Evolutionary conservation across 345 rosid genomes (phyloP).

Genomic region (Lenwebbia sp.): DNA sequence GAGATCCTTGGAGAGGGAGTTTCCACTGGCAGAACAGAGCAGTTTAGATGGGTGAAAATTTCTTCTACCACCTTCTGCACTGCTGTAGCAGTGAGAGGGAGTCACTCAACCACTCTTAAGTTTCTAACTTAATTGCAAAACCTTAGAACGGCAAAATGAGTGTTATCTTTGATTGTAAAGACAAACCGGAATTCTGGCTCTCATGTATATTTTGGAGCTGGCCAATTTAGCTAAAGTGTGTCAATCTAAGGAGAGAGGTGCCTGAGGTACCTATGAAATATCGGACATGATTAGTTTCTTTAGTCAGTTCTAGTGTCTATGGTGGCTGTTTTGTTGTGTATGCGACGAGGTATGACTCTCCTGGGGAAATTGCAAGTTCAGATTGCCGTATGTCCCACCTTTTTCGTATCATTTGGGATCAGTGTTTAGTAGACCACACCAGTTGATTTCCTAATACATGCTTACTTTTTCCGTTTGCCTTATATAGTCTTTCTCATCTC

Average conservation of each 20-base stretch:
- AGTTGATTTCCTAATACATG: not conserved
- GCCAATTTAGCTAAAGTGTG: not conserved
- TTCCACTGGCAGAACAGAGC: not conserved
- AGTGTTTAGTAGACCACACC: not conserved
- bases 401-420: not conserved
- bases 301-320: not conserved
- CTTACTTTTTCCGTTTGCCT: not conserved
- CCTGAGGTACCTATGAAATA: not conserved
- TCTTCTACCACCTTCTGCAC: not conserved
- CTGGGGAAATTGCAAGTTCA: not conserved
- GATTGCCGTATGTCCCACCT: not conserved
- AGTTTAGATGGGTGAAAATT: not conserved
- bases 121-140: not conserved
- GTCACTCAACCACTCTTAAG: not conserved
- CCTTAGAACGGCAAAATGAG: not conserved
- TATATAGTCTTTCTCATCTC: not conserved
- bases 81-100: not conserved
- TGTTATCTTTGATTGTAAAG: not conserved
- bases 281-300: not conserved
- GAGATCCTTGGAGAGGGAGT: not conserved
- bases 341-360: not conserved
- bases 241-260: not conserved
- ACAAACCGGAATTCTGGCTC: not conserved
- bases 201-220: not conserved
- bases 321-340: not conserved